Conservation (phyloP, 768 basidiomycete species). For the Mycena kentingensis region DNA sequence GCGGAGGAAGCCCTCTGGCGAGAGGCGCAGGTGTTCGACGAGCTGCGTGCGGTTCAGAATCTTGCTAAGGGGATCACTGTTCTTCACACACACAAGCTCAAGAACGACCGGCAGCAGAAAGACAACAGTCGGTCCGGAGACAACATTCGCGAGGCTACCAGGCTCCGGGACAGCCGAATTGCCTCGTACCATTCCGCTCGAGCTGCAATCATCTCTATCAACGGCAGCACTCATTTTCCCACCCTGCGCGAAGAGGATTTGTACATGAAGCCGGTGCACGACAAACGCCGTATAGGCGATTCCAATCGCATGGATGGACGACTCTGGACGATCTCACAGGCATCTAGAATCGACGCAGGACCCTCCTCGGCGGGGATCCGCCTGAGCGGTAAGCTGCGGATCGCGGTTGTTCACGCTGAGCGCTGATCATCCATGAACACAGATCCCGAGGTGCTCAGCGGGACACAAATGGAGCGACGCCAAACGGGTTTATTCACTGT, state of each 20-base stretch:
- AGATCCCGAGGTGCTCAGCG: no score
- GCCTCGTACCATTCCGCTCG: background rate
- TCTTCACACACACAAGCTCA: background rate
- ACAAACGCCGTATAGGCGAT: constrained; percentile 1
- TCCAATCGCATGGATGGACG: background rate
- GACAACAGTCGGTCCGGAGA: background rate
- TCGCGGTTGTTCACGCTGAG: no score
- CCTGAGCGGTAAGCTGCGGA: background rate
- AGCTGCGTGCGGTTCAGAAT: background rate
- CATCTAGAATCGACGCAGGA: background rate
- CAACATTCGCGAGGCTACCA: background rate
- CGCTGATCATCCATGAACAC: no score
- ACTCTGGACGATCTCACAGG: background rate
- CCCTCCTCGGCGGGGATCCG: no score
- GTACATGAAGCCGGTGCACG: constrained; percentile 8
- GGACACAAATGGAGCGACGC: no score
- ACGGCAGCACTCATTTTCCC: background rate
- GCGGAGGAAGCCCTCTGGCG: background rate
- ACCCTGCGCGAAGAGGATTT: background rate
- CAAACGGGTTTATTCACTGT: no score
- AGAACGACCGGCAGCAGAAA: background rate
- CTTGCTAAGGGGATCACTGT: background rate
- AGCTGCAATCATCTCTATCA: background rate
- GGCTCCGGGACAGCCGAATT: background rate
- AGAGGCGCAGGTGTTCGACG: constrained; percentile 4